These are phyloP conservation scores for Samsoniella hepiali DNA, from an alignment of 2,329 filamentous ascomycete genomes.

Conservation along the genomic window DNA sequence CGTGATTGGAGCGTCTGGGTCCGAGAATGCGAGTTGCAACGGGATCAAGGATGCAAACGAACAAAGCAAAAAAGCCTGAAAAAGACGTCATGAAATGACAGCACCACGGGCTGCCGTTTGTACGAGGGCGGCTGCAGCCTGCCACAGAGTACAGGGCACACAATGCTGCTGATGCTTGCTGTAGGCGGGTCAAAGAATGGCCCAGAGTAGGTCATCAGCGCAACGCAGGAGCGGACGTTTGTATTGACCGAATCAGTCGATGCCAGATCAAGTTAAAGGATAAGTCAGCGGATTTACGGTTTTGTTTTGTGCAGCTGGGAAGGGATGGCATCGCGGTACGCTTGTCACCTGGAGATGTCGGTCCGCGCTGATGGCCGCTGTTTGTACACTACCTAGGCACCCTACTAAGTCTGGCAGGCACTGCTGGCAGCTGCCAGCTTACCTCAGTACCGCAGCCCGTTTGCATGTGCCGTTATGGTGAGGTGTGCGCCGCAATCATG, in stretches of 20 bases:
- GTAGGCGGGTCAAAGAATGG: background rate
- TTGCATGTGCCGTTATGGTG: background rate
- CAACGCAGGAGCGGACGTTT: background rate
- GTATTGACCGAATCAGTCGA: background rate
- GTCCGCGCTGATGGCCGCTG: slow-evolving; percentile 1
- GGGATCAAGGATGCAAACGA: background rate
- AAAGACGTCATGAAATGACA: background rate
- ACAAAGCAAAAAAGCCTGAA: background rate
- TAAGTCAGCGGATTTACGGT: no score
- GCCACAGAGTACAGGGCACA: background rate
- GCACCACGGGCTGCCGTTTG: background rate
- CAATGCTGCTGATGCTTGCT: background rate
- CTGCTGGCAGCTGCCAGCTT: background rate
- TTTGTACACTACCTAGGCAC: background rate
- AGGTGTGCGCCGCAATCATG: background rate
- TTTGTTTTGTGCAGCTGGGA: background rate
- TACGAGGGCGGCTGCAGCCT: background rate
- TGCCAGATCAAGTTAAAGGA: background rate
- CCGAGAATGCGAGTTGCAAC: background rate
- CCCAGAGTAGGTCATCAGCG: no score
- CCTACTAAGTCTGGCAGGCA: background rate
- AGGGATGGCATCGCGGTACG: background rate
- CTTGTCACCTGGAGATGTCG: background rate
- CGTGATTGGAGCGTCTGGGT: background rate
- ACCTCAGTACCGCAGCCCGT: background rate